Conservation (phyloP, 2,329 filamentous ascomycete species). For the Aureobasidium sp. region DNA sequence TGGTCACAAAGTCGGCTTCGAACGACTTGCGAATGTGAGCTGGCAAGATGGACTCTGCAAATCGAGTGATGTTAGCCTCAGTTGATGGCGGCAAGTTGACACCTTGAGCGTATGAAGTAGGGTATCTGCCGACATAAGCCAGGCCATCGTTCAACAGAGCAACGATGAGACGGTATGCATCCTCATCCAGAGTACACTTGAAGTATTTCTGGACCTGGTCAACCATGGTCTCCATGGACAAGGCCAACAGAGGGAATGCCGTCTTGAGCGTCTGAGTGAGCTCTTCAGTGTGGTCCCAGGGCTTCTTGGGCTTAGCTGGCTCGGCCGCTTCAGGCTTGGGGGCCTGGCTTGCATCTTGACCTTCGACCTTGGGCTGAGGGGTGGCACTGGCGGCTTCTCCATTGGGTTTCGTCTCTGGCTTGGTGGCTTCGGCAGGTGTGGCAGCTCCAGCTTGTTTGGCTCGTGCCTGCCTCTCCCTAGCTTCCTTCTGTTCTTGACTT, state of each 20-base stretch:
- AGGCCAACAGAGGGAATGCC: conserved; percentile 84
- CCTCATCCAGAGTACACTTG: conserved; percentile 96
- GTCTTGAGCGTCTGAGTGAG: conserved; percentile 95
- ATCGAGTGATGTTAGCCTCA: conserved; percentile 92
- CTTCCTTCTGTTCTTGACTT: conserved; percentile 57
- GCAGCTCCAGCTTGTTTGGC: conserved; percentile 47
- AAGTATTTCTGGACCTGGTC: conserved; percentile 99
- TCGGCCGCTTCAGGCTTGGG: conserved; percentile 26
- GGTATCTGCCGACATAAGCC: conserved; percentile 83
- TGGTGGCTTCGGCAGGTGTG: conserved; percentile 20
- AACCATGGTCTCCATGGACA: conserved; percentile 99
- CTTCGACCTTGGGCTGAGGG: conserved; percentile 22
- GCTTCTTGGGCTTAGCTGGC: conserved; percentile 55
- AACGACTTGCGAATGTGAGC: conserved; percentile 93
- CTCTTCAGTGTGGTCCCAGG: conserved; percentile 95
- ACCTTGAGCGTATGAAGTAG: conserved; percentile 77
- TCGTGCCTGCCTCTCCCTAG: conserved; percentile 42
- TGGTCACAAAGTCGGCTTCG: conserved; percentile 89
- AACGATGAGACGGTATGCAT: conserved; percentile 96
- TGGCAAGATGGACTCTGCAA: conserved; percentile 92
- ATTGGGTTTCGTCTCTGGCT: conserved; percentile 36
- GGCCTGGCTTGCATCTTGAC: conserved; percentile 18
- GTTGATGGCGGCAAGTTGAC: conserved; percentile 84
- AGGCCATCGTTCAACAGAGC: conserved; percentile 92
- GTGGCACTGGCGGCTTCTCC: conserved; percentile 26